Evolutionary conservation across 257 asterid genomes (phyloP), one percentile per base, ranked within the genome.

Genomic region (Coffea canephora): DNA sequence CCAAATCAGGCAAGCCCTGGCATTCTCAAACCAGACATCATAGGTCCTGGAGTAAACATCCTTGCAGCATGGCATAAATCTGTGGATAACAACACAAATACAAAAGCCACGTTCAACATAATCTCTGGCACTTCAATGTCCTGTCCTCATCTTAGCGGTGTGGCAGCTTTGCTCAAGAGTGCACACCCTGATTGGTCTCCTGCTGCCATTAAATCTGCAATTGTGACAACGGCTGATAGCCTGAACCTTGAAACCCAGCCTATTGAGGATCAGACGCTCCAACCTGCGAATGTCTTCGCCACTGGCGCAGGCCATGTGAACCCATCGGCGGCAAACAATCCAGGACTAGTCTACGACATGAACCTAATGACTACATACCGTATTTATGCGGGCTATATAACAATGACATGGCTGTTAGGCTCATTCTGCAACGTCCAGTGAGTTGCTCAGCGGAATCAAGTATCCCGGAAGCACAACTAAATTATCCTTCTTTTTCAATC

Each of bases 141-240:
- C 12, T 79, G 82, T 13, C 82, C 82, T 21, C 82, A 79, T 48
- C 82, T 72, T 7, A 79, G 82, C 1, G 78, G 82, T 8, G 73
- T 79, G 21, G 82, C 78, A 21, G 82, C 82, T 34, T 45, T 79
- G 78, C 78, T 79, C 78, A 79, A 72, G 54, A 72, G 82, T 4
- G 73, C 82, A 48, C 82, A 72, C 43, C 82, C 68, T 19, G 78
- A 79, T 72, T 79, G 82, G 82, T 79, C 82, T 62, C 82, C 82
- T 19, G 82, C 82, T 46, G 77, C 69, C 5, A 72, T 79, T 31
- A 79, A 34, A 64, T 79, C 82, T 12, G 82, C 78, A 34, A 72
- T 79, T 23, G 62, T 79, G 19, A 79, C 82, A 1, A 79, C 82
- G 12, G 82, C 82, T 62, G 55, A 79, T 46, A 6, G 0, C 34